These are phyloP conservation scores for Boletus tomentosulus DNA, from an alignment of 768 basidiomycete species.

Conservation along the genomic window DNA sequence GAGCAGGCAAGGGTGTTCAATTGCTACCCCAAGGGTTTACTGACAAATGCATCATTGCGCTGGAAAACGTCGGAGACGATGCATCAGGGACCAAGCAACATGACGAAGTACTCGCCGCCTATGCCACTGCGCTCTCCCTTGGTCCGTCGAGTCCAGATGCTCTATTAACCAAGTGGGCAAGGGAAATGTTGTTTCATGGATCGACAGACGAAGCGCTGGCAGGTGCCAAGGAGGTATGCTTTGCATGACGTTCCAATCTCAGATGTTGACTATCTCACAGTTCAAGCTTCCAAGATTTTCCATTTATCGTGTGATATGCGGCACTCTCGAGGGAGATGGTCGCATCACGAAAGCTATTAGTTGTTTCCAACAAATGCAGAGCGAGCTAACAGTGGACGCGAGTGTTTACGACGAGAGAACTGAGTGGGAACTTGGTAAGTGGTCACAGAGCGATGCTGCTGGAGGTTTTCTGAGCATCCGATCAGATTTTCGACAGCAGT, in stretches of 20 bases:
- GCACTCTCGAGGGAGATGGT: background rate
- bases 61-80: background rate
- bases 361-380: constrained; percentile 1
- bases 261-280: background rate
- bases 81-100: background rate
- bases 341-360: background rate
- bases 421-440: constrained; percentile 5
- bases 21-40: background rate
- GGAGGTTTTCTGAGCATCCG: background rate
- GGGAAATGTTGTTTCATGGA: background rate
- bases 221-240: background rate
- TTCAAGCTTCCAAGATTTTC: background rate
- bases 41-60: background rate
- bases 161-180: background rate
- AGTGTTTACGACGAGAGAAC: background rate
- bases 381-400: background rate
- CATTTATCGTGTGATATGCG: background rate
- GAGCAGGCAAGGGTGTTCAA: background rate
- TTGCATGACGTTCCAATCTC: too few relatives aligned
- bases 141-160: background rate
- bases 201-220: background rate
- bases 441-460: fast-evolving
- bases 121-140: too few relatives aligned
- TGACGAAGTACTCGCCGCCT: background rate
- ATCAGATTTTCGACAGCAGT: constrained; percentile 2